Percentiles rank a stretch among this genome's conserved stretches.
These are phyloP conservation scores for Bryoglossum gracile DNA, from an alignment of 495 filamentous ascomycete species.

Conservation along the genomic window DNA sequence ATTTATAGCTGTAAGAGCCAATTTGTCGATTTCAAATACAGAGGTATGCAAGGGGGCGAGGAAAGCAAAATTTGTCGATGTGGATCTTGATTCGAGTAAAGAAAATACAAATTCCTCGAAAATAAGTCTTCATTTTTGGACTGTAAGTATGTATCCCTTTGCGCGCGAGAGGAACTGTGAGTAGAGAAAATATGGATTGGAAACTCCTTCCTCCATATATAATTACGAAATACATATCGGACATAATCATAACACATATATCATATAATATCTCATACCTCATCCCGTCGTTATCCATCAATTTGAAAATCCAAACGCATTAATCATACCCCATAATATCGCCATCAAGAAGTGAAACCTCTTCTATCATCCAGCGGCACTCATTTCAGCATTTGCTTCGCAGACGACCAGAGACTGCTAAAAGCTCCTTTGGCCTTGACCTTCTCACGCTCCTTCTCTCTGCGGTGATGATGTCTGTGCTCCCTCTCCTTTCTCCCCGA, in stretches of 20 bases:
- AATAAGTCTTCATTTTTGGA: background rate
- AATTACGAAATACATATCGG: constrained; percentile 17
- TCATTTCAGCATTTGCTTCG: constrained; percentile 22
- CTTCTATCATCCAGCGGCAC: background rate
- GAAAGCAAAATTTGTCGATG: no score
- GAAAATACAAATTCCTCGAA: no score
- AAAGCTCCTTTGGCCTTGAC: constrained; percentile 16
- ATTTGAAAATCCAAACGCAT: background rate
- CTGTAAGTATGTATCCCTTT: no score
- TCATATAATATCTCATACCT: constrained; percentile 9
- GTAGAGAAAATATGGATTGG: no score
- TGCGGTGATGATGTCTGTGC: constrained; percentile 11
- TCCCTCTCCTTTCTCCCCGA: background rate
- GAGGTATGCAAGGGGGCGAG: no score
- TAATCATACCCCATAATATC: background rate
- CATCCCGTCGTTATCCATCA: background rate
- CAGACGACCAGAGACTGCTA: constrained; percentile 15
- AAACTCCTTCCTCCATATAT: constrained; percentile 12
- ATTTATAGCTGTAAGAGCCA: no score
- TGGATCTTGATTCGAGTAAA: no score
- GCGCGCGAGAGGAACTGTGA: no score
- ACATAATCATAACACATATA: constrained; percentile 13
- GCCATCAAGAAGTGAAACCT: background rate
- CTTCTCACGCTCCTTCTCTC: constrained; percentile 10
- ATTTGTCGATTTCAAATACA: no score